Conservation (phyloP, 129 eudicot species). For the Centrapalus pauciflorus region DNA sequence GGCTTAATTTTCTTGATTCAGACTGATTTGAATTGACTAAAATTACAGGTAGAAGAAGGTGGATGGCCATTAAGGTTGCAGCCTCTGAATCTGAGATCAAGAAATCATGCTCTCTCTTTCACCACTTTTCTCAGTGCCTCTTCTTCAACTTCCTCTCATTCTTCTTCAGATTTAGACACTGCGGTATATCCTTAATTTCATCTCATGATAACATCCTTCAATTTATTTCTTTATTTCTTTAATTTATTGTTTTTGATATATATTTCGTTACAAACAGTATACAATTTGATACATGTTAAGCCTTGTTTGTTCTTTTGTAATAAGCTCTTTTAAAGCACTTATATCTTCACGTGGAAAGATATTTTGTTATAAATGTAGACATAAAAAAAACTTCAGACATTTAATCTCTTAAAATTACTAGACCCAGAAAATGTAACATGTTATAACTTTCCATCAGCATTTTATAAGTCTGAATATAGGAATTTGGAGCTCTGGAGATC, state of each 20-base stretch:
- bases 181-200: constrained; percentile 61
- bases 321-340: no score
- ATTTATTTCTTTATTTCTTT: not conserved
- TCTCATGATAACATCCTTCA: not conserved
- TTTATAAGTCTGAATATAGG: not conserved
- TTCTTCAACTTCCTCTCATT: constrained; percentile 44
- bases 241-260: not conserved
- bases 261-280: not conserved
- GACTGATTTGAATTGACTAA: constrained; percentile 36
- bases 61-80: constrained; percentile 83
- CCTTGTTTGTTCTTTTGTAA: no score
- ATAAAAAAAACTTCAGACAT: not conserved
- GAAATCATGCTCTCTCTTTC: constrained; percentile 49
- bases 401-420: not conserved
- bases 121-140: constrained; percentile 51
- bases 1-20: constrained; percentile 2
- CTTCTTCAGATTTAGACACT: constrained; percentile 68
- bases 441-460: not conserved
- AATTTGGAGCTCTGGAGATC: not conserved
- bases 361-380: no score
- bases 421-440: not conserved
- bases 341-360: no score
- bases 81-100: constrained; percentile 53
- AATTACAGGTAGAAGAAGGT: constrained; percentile 54
- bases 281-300: not conserved